Conservation (phyloP, 306 rosid species). For the Gastrolobium villosum region DNA sequence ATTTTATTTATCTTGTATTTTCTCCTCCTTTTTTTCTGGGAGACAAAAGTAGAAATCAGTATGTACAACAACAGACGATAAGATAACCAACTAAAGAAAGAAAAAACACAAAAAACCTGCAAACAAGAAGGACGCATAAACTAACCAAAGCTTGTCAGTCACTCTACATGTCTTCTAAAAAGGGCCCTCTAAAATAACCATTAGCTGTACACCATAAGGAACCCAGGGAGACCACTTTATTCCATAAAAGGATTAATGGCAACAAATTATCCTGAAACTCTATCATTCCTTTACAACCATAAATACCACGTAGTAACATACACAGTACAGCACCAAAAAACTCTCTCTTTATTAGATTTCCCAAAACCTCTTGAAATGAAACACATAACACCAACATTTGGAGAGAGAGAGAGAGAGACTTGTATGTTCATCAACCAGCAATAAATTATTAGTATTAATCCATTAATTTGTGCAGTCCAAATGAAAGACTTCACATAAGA, state of each 20-base stretch:
- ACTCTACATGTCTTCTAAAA: conserved; percentile 8
- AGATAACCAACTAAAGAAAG: conserved; percentile 6
- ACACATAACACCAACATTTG: conserved; percentile 2
- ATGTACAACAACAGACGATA: conserved; percentile 3
- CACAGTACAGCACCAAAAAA: neutral
- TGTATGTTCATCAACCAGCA: neutral
- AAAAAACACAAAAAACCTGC: neutral
- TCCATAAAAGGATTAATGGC: neutral
- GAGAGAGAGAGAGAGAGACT: neutral
- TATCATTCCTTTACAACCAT: conserved; percentile 13
- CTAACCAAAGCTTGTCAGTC: neutral
- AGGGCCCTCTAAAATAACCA: conserved; percentile 12
- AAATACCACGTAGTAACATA: conserved; percentile 1
- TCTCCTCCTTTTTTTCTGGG: conserved; percentile 23
- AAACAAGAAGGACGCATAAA: neutral
- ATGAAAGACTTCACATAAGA: conserved; percentile 20
- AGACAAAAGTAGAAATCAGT: neutral
- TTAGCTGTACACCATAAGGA: neutral
- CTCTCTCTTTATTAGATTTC: neutral
- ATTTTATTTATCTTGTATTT: conserved; percentile 6
- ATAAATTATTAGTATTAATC: conserved; percentile 2
- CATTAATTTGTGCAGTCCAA: neutral
- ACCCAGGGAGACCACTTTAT: neutral
- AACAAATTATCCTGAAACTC: conserved; percentile 3
- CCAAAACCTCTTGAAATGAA: neutral